phyloP scores from a whole-genome alignment of 176 grass and related monocot species.

The Oryza glumipatula region DNA sequence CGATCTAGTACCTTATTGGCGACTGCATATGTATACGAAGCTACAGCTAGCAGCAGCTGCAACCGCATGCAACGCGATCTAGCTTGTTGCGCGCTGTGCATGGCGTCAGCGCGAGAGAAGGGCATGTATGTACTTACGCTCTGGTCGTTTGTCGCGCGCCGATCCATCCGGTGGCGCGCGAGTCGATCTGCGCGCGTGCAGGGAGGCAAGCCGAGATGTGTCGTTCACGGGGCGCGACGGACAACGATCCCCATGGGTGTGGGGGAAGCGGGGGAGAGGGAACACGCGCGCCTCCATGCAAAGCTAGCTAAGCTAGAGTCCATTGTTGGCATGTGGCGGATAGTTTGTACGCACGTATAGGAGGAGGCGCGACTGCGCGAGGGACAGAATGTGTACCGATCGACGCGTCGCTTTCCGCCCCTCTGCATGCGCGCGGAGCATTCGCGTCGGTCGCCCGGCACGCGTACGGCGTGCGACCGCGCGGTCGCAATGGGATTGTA shows the following conservation, averaged over 20 bases:
- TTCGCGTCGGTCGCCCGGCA: neutral
- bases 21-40: no score
- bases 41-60: neutral
- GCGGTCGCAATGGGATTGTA: neutral
- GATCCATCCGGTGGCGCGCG: neutral
- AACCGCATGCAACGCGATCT: neutral
- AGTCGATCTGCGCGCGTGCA: neutral
- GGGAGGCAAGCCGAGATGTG: neutral
- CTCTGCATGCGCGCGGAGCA: neutral
- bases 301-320: neutral
- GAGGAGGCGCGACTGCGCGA: neutral
- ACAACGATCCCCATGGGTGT: neutral
- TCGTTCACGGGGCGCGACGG: slow-evolving; percentile 11
- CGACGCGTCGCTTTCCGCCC: slow-evolving; percentile 23
- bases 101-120: slow-evolving; percentile 2
- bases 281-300: neutral
- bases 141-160: neutral
- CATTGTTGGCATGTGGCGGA: neutral
- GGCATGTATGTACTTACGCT: neutral
- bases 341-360: no score
- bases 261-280: no score
- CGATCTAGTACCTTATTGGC: neutral
- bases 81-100: neutral
- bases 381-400: neutral
- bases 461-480: no score